Base-by-base conservation (phyloP, 352 stramenopile species). In the Pythium aristosporum region DNA sequence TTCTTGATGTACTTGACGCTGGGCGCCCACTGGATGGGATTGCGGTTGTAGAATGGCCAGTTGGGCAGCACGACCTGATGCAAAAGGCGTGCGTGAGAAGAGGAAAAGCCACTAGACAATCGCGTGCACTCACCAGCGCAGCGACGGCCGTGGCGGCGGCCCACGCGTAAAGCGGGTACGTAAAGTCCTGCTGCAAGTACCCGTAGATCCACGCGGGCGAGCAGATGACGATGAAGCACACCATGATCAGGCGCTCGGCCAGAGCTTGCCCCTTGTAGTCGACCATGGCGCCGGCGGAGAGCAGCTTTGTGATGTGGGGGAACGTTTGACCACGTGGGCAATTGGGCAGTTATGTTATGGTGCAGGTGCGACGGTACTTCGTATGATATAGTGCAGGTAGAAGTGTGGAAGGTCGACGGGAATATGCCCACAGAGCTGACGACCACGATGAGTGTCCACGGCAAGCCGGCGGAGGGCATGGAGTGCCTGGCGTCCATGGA, bases 401-500 rank as follows among this genome's bases (percentile, higher is more conserved):
- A 15, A 60, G 34, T 2, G 34, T 39, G 34, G 34, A 10, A 28
- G 56, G 15, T 1, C 28, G 20, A 46, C 30, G 16, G 11, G 25
- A 61, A 57, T 3, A 39, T 39, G 16, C 42, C 21, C 23, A 56
- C 49, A 41, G 67, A 16, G 21, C n/a, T 23, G 30, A 36, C 36
- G 34, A 60, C 57, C 9, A 63, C 39, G 20, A 74, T 55, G 61
- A 64, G 21, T 10, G 36, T 61, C 11, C 92, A 98, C 60, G 86
- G 91, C 37, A 88, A 83, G 62, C 93, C 93, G 11, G 60, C 67
- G 5, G 85, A 91, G 20, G 90, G 88, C 39, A 88, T 98, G 75
- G 88, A 94, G 69, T 98, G 94, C 73, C 76, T 98, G 41, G 90
- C 86, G 50, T 97, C 91, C 13, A 98, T 98, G 91, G 94, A 98